Conservation (phyloP, 2,329 filamentous ascomycete species). For the Aspergillus sp. region DNA sequence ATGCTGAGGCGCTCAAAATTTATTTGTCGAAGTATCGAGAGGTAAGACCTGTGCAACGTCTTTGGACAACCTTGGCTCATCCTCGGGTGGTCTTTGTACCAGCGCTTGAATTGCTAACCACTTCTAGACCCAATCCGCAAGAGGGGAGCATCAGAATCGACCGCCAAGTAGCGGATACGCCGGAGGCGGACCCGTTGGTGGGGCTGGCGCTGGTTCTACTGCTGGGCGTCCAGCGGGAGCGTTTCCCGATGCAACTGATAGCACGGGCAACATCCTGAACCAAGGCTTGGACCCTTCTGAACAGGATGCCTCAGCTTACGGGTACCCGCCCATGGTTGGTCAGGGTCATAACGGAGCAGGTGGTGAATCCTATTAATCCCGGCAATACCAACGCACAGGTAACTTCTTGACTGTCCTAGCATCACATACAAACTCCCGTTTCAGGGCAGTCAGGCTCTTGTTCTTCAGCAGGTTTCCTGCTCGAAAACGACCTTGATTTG, state of each 20-base stretch:
- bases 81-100: conserved; percentile 27
- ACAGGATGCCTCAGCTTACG: conserved; percentile 45
- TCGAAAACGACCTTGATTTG: conserved; percentile 1
- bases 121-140: conserved; percentile 74
- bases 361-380: conserved; percentile 43
- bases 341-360: conserved; percentile 49
- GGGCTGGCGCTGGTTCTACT: conserved; percentile 28
- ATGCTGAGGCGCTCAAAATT: conserved; percentile 95
- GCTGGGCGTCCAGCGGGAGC: conserved; percentile 31
- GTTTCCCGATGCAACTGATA: conserved; percentile 42
- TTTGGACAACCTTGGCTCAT: conserved; percentile 13
- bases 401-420: conserved; percentile 3
- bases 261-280: conserved; percentile 46
- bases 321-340: conserved; percentile 48
- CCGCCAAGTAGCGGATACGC: conserved; percentile 51
- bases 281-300: conserved; percentile 45
- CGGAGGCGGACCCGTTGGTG: conserved; percentile 39
- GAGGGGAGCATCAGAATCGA: conserved; percentile 64
- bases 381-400: conserved; percentile 8
- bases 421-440: background rate
- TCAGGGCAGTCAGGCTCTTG: background rate
- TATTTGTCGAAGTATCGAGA: conserved; percentile 97
- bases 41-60: conserved; percentile 61
- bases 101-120: conserved; percentile 28
- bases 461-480: background rate